Conservation (phyloP, 495 filamentous ascomycete genomes). For the Penicillium roqueforti region DNA sequence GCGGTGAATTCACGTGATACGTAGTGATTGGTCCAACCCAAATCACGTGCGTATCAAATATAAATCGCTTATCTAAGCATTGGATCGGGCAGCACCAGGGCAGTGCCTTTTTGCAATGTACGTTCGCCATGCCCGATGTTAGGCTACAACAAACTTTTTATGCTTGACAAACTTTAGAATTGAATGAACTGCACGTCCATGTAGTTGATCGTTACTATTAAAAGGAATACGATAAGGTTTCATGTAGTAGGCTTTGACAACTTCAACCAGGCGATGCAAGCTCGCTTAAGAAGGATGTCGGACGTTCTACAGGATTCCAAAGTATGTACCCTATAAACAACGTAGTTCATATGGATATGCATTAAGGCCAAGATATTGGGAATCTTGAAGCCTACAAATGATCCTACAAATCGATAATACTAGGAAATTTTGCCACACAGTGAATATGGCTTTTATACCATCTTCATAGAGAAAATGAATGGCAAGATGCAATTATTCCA, state of each 20-base stretch:
- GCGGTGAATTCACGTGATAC: conserved; percentile 6
- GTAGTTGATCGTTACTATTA: not conserved
- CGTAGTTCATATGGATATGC: not conserved
- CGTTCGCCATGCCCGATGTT: conserved; percentile 6
- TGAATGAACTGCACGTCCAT: not conserved
- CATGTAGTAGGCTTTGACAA: not conserved
- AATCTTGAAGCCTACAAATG: not conserved
- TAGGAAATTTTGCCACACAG: not conserved
- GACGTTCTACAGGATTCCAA: not conserved
- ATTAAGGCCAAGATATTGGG: not conserved
- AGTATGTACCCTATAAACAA: not conserved
- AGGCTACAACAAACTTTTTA: conserved; percentile 3
- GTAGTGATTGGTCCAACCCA: not conserved
- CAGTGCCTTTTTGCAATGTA: conserved; percentile 5
- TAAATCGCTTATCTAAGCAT: not conserved
- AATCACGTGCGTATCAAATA: conserved; percentile 5
- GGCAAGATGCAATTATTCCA: not conserved
- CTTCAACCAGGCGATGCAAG: conserved; percentile 1
- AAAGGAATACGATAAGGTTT: not conserved
- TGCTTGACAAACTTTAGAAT: not conserved
- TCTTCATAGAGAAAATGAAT: not conserved
- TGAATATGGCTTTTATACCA: not conserved
- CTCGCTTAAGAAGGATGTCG: not conserved
- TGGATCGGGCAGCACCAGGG: not conserved
- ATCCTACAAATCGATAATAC: not conserved